Base-by-base conservation (phyloP, 257 asterid genomes). In the Solanum peruvianum region DNA sequence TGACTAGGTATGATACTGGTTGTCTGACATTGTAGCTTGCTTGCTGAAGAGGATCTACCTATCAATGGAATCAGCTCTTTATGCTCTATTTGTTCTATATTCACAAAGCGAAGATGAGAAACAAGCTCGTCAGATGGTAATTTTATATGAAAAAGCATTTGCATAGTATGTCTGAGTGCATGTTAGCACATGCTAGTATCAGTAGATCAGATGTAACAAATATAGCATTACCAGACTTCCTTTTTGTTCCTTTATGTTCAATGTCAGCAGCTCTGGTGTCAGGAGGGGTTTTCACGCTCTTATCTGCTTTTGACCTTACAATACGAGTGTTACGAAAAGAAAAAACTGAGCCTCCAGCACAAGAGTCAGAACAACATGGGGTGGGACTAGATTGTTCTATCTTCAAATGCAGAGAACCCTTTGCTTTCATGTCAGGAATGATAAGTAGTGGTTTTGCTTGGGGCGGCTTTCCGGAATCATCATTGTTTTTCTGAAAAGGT, bases 21-120 rank as follows among this genome's bases (percentile, higher is more conserved):
- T 23, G 92, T 86, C 71, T 93, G 94, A 88, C 91, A 91, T 62
- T 86, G 82, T 52, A 94, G 86, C 37, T 88, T 84, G 76, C 60
- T 87, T 18, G 95, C 90, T 72, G 98, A 92, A 83, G 94, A 83
- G 89, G 90, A 88, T 85, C 91, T 92, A 86, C 84, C 76, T 58
- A 94, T 91, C 88, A 92, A 84, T 41, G 89, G 73, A 85, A 92
- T 93, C 91, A 94, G 67, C 80, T 92, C 94, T 82, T 58, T 89
- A 88, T 87, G 91, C 89, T 91, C 94, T 62, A 67, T 89, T 91
- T 91, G 90, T 88, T 91, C 95, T 94, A 91, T 86, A 90, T 85
- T 84, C 87, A 73, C 75, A 76, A 88, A 85, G 23, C 37, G 56
- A 87, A 20, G 76, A 80, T 73, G 33, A 27, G 20, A 58, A 84